These are phyloP conservation scores for Eucalyptus viminalis DNA, from an alignment of 345 rosid species.

Conservation along the genomic window DNA sequence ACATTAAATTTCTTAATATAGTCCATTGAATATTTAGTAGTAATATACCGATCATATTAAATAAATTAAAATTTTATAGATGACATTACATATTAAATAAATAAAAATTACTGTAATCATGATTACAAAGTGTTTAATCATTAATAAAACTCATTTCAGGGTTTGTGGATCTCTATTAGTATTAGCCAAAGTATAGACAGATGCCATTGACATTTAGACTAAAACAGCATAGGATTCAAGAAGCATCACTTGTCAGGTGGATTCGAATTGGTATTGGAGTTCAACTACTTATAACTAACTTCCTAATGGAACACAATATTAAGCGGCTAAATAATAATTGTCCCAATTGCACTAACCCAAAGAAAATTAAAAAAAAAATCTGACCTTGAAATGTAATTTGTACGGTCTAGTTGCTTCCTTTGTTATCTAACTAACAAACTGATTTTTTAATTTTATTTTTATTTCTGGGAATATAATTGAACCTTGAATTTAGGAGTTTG, in stretches of 20 bases:
- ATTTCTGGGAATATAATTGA: not conserved
- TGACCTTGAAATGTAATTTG: not conserved
- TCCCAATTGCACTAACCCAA: not conserved
- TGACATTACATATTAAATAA: not conserved
- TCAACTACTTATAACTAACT: not conserved
- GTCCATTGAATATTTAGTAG: not conserved
- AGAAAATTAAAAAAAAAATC: not conserved
- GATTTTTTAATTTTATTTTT: not conserved
- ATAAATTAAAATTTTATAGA: not conserved
- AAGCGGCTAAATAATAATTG: not conserved
- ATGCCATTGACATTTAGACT: not conserved
- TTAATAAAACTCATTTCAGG: not conserved
- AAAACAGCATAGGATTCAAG: not conserved
- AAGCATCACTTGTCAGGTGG: not conserved
- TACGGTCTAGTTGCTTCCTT: not conserved
- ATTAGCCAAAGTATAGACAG: not conserved
- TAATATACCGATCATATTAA: not conserved
- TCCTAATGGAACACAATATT: not conserved
- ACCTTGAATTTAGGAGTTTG: not conserved
- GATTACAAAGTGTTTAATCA: not conserved
- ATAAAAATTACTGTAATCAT: not conserved
- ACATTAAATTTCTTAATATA: not conserved
- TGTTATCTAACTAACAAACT: not conserved
- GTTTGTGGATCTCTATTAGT: not conserved
- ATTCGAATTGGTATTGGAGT: not conserved